Evolutionary conservation across 768 basidiomycete species (phyloP).

Genomic region (Sporobolomyces roseus): DNA sequence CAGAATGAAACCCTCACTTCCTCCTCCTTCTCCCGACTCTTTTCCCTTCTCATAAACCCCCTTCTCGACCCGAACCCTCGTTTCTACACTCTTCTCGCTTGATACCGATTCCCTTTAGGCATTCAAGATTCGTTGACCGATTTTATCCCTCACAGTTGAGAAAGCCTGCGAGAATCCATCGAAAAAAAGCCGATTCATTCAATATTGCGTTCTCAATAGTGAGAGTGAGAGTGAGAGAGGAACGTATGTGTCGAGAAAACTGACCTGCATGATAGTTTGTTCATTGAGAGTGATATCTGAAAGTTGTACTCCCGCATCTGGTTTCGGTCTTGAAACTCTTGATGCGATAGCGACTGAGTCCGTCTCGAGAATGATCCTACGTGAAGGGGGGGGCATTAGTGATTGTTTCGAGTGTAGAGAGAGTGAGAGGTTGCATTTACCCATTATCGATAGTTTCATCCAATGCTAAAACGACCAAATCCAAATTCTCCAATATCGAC

Average conservation of each 20-base stretch:
- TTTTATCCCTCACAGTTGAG: conserved; percentile 42
- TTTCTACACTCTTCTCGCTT: too few relatives aligned
- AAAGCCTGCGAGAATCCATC: conserved; percentile 43
- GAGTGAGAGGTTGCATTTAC: conserved; percentile 52
- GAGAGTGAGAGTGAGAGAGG: background rate
- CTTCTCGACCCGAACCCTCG: too few relatives aligned
- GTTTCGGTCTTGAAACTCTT: conserved; percentile 81
- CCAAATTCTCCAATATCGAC: conserved; percentile 87
- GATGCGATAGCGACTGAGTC: conserved; percentile 94
- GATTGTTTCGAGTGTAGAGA: background rate
- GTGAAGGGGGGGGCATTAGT: background rate
- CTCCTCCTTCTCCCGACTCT: too few relatives aligned
- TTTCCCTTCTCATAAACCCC: too few relatives aligned
- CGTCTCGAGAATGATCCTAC: conserved; percentile 91
- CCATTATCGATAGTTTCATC: conserved; percentile 99
- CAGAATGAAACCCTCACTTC: too few relatives aligned
- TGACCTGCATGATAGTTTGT: conserved; percentile 54
- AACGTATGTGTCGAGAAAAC: background rate
- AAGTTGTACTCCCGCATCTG: conserved; percentile 61
- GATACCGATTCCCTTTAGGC: background rate
- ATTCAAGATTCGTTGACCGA: conserved; percentile 35
- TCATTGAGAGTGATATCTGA: conserved; percentile 98
- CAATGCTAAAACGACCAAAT: conserved; percentile 81
- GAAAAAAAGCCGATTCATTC: too few relatives aligned
- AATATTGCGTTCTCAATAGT: background rate